These are phyloP conservation scores for Ceriops zippeliana DNA, from an alignment of 345 rosid species.

Conservation along the genomic window DNA sequence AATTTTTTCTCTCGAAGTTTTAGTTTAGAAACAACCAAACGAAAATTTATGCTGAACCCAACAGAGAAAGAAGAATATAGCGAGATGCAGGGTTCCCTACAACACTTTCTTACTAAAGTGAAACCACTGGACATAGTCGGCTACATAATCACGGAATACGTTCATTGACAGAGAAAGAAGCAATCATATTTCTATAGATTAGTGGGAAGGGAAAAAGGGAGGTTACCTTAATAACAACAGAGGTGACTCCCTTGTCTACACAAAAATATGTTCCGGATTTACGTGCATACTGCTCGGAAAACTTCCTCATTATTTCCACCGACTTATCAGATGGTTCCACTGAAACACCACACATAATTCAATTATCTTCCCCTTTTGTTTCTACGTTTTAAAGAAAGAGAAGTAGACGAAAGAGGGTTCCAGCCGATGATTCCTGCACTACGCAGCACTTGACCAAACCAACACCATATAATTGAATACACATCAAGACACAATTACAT, in stretches of 20 bases:
- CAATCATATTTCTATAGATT: not conserved
- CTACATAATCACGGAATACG: no score
- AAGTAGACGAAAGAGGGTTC: no score
- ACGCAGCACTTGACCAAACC: no score
- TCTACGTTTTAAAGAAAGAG: no score
- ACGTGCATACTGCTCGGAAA: constrained; percentile 96
- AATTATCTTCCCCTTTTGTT: no score
- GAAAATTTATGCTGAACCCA: not conserved
- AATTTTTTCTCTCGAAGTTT: not conserved
- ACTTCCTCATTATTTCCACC: constrained; percentile 91
- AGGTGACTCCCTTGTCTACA: constrained; percentile 84
- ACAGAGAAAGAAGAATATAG: not conserved
- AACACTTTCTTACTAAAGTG: no score
- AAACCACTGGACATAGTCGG: no score
- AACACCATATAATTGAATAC: no score
- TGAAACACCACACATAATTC: constrained; percentile 15
- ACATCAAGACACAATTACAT: not conserved
- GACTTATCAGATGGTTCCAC: constrained; percentile 90
- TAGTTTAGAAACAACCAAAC: no score
- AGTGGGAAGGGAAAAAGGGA: not conserved
- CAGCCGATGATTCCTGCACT: no score
- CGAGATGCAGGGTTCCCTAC: no score
- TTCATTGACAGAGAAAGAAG: no score
- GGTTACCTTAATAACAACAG: constrained; percentile 88
- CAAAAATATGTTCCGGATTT: constrained; percentile 93